Base-by-base conservation (phyloP, 2,329 filamentous ascomycete species). In the Fulvia fulva region DNA sequence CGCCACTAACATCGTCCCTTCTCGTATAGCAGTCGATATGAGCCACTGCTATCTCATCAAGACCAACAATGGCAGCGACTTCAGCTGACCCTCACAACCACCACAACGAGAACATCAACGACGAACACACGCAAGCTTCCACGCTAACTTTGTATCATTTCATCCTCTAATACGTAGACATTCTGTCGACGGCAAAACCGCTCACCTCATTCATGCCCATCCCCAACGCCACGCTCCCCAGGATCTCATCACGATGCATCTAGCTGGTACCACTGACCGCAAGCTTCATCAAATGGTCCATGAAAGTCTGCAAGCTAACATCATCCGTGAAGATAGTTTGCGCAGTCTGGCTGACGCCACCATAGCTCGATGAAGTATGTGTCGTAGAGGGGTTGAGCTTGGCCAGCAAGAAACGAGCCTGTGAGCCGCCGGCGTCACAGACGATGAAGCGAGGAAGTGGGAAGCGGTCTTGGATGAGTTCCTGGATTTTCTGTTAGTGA, bases 271-370 rank as follows among this genome's bases (percentile, higher is more conserved):
- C 72, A 55, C 72, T 74, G 32, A 74, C 72, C 51, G 72, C 72
- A 53, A 74, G 63, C 90, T 99, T 99, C 94, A 99, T 99, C 73
- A 99, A 80, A 77, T 97, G 92, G 70, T 99, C 94, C 94, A 99
- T 99, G 73, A 99, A 99, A 1, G 93, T 97, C 76, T 97, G 93
- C 72, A 99, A 79, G 55, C 91, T 97, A 55, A 99, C 94, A 75
- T 99, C 94, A 71, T 99, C 94, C 0, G 94, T 99, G 78, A 99
- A 99, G 69, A 99, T 99, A 5, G 94, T 99, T 76, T 99, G 94
- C 8, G 93, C 92, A 49, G 89, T 92, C 70, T 93, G 90, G 28
- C 89, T 86, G 51, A 93, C 89, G 61, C 91, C 92, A 56, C 94
- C 94, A 71, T 96, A 97, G 12, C 90, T 89, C 44, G 91, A 90